Evolutionary conservation across 169 alveolate genomes (phyloP), one percentile per base, ranked within the genome.

Genomic region (Eimeria brunetti): DNA sequence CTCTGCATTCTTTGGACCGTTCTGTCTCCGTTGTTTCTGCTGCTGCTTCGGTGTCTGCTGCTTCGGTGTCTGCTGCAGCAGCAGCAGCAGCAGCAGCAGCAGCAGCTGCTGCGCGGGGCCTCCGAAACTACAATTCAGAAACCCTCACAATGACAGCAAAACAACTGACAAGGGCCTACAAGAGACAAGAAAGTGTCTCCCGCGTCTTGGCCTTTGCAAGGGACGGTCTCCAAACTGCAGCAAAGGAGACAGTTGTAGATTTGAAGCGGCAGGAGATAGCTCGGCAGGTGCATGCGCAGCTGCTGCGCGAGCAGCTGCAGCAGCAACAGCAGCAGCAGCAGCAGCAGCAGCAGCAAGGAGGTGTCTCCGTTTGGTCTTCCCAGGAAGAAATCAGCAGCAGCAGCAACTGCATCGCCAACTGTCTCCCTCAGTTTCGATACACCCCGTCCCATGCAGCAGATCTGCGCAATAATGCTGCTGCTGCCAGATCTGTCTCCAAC

Each of bases 171-270:
- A 58, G 88, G 30, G 88, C 88, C 27, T 78, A 78, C 38, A 56
- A 58, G 30, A 58, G 88, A 20, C 88, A 78, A 56, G 88, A 78
- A 62, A 78, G 88, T 46, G 88, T 78, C 41, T 78, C 88, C 20
- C 88, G 88, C 22, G 64, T 78, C 6, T 3, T 78, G 27, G 88
- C 88, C 30, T 78, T 78, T 30, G 88, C 88, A 0, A 20, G 88
- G 5, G 88, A 78, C 38, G 88, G 88, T 38, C 64, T 78, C 11
- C 88, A 78, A 44, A 78, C 88, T 7, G 88, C 67, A 12, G 60
- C 46, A 11, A 78, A 30, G 67, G 88, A 78, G 46, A 18, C 88
- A 20, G n/a, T n/a, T n/a, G 18, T 62, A 18, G 88, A 78, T 51
- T 18, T 78, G 64, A 78, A 46, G 88, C 9, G 88, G 64, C 88